Evolutionary conservation across 768 basidiomycete species (phyloP).

Genomic region (Leccinum pellstonianum): DNA sequence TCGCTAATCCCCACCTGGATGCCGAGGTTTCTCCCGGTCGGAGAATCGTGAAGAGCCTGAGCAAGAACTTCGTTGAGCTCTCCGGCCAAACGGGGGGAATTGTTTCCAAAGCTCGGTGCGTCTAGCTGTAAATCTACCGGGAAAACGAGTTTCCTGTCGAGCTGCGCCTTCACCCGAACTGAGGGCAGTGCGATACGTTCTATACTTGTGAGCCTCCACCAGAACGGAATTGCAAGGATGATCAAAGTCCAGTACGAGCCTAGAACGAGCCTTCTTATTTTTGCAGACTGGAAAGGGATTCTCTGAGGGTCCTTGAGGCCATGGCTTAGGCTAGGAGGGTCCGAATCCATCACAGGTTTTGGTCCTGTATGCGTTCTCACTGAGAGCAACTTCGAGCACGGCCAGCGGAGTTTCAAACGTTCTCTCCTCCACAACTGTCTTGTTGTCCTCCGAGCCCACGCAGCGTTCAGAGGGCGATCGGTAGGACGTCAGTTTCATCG

Average conservation of each 20-base stretch:
- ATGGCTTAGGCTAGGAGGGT: slow-evolving; percentile 16
- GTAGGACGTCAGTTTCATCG: slow-evolving; percentile 6
- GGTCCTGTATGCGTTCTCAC: slow-evolving; percentile 5
- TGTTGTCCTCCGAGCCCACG: slow-evolving; percentile 10
- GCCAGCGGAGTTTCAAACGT: slow-evolving; percentile 35
- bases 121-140: slow-evolving; percentile 45
- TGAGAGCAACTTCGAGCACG: slow-evolving; percentile 9
- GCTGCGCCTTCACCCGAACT: slow-evolving; percentile 52
- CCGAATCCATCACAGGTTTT: slow-evolving; percentile 23
- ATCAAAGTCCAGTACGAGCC: slow-evolving; percentile 77
- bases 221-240: slow-evolving; percentile 77
- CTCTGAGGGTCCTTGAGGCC: slow-evolving; percentile 45
- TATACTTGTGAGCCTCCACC: slow-evolving; percentile 94
- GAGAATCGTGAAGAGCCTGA: slow-evolving; percentile 15
- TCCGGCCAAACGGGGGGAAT: slow-evolving; percentile 24
- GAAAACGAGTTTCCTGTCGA: slow-evolving; percentile 43
- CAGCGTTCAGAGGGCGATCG: slow-evolving; percentile 7
- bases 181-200: slow-evolving; percentile 74
- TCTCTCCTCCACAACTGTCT: slow-evolving; percentile 24
- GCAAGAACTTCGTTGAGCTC: slow-evolving; percentile 26
- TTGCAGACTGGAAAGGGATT: slow-evolving; percentile 51
- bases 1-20: slow-evolving; percentile 32
- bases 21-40: slow-evolving; percentile 46
- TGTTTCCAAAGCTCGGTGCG: slow-evolving; percentile 16
- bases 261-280: slow-evolving; percentile 59